A percentile compares a stretch with the other conserved stretches of the same genome.
Conservation (phyloP, 2,329 filamentous ascomycete genomes). For the Thelonectria rubi region DNA sequence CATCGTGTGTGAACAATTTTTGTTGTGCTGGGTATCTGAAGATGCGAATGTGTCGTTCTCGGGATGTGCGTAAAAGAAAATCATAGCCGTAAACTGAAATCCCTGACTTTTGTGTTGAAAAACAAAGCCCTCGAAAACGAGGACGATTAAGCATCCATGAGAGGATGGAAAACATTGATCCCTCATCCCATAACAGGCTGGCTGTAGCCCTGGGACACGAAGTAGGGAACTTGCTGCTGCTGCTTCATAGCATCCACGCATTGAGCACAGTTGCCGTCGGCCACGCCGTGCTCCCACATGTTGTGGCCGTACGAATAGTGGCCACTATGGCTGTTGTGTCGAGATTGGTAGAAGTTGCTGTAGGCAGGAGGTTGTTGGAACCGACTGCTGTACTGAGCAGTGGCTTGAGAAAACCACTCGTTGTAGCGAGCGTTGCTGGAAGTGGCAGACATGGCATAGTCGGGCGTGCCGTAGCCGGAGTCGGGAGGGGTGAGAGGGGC, state of each 20-base stretch:
- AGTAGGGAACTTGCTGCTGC: constrained; percentile 58
- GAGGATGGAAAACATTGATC: constrained; percentile 26
- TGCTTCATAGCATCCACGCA: constrained; percentile 60
- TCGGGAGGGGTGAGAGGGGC: constrained; percentile 67
- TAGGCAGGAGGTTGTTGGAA: constrained; percentile 56
- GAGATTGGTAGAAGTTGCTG: constrained; percentile 53
- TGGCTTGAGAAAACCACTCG: constrained; percentile 63
- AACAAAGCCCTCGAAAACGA: constrained; percentile 28
- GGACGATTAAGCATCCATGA: constrained; percentile 34
- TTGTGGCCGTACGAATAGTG: constrained; percentile 58
- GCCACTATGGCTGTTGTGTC: constrained; percentile 51
- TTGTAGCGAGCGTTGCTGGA: constrained; percentile 65
- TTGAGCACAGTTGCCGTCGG: constrained; percentile 60
- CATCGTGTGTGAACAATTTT: constrained; percentile 45
- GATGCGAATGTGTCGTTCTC: constrained; percentile 48
- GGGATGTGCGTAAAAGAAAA: constrained; percentile 44
- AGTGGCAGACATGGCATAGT: constrained; percentile 64
- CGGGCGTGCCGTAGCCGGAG: constrained; percentile 69
- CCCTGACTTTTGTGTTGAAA: constrained; percentile 39
- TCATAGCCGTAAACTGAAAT: constrained; percentile 47
- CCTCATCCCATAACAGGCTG: constrained; percentile 64
- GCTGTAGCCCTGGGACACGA: constrained; percentile 58
- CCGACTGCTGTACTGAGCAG: constrained; percentile 54
- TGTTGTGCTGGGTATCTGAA: constrained; percentile 54
- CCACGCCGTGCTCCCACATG: constrained; percentile 61